Conservation (phyloP, 495 filamentous ascomycete genomes). For the Tuber microsphaerosporum region DNA sequence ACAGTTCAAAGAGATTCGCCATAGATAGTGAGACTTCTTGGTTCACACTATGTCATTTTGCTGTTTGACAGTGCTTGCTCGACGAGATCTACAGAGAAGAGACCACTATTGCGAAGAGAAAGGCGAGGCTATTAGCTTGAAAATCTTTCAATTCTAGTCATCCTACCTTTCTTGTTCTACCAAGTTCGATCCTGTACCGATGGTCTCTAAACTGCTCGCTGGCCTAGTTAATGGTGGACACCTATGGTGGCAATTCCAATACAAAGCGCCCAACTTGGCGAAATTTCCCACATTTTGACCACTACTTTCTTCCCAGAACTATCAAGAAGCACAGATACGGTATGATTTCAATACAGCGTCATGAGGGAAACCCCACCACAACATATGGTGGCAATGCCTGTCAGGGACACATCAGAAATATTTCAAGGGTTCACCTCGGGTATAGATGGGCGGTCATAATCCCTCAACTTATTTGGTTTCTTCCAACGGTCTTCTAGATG, state of each 20-base stretch:
- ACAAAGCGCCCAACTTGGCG: not conserved
- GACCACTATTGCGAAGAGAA: not conserved
- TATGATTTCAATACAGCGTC: not conserved
- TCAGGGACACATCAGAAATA: not conserved
- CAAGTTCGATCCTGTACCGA: not conserved
- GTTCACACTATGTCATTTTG: not conserved
- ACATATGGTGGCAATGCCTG: not conserved
- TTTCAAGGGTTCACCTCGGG: not conserved
- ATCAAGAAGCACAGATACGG: not conserved
- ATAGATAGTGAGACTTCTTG: not conserved
- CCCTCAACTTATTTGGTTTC: not conserved
- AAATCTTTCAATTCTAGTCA: not conserved
- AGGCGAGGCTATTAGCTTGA: not conserved
- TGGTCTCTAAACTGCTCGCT: not conserved
- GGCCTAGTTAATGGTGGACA: too few species aligned
- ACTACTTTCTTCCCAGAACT: not conserved
- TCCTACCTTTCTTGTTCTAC: not conserved
- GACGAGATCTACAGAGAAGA: not conserved
- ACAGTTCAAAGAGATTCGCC: not conserved
- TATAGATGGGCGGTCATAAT: not conserved
- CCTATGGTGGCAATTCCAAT: not conserved
- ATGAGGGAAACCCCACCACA: not conserved
- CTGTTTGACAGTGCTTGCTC: too few species aligned
- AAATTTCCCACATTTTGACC: not conserved
- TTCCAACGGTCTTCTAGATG: not conserved